Evolutionary conservation across 2,329 filamentous ascomycete genomes (phyloP).

Genomic region (Xylariaceae sp.): DNA sequence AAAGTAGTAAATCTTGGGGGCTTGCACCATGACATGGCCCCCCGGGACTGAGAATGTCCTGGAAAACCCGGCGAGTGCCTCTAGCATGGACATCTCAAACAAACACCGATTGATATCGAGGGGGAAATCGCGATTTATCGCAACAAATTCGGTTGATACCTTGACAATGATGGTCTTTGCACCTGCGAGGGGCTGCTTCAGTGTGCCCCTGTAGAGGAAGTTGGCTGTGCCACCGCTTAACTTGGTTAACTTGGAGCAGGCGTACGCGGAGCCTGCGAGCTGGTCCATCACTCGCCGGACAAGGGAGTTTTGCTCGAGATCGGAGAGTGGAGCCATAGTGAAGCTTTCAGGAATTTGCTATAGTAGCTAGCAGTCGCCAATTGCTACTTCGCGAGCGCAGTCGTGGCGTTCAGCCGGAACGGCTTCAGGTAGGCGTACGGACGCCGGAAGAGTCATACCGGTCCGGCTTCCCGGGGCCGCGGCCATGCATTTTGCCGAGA

Average conservation of each 20-base stretch:
- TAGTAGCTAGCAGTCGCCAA: no score
- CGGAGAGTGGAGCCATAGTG: conserved; percentile 4
- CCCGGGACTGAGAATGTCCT: conserved; percentile 1
- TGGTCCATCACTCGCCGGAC: neutral
- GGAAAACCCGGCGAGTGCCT: conserved; percentile 3
- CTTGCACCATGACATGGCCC: conserved; percentile 3
- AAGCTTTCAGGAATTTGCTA: neutral
- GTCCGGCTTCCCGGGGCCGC: no score
- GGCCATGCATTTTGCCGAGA: no score
- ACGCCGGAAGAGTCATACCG: no score
- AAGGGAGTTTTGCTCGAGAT: neutral
- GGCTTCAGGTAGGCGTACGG: no score
- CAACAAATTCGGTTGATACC: conserved; percentile 2
- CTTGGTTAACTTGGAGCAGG: conserved; percentile 2
- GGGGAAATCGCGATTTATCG: conserved; percentile 4
- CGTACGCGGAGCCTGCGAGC: neutral
- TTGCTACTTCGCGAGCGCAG: no score
- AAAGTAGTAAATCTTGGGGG: conserved; percentile 3
- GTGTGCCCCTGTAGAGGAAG: conserved; percentile 7
- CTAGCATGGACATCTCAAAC: conserved; percentile 7
- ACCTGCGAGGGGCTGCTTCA: neutral
- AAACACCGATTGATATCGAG: conserved; percentile 2
- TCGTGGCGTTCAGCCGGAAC: no score
- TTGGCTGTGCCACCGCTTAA: conserved; percentile 9
- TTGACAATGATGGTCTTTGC: conserved; percentile 4